Evolutionary conservation across 257 asterid genomes (phyloP), one percentile per base, ranked within the genome.

Genomic region (Solanum pimpinellifolium): DNA sequence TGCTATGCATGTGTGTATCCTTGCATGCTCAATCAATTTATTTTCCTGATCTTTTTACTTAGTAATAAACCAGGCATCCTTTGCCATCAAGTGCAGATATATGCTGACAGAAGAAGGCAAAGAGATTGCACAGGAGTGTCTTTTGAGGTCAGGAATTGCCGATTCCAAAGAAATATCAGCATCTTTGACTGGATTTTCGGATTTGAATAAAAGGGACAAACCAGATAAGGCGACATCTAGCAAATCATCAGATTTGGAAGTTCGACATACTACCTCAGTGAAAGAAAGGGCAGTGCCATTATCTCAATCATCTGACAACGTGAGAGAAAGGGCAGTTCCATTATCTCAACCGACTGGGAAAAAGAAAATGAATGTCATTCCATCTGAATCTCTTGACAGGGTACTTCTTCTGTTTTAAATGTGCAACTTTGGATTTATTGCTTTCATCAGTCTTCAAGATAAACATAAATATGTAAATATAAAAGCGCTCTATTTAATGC

Each of bases 101-200:
- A 97, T 97, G 99, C 91, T 97, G 92, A 93, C 99, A 4, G 98
- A 93, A 85, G 98, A 94, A 93, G 99, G 99, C 86, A 95, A 93
- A 90, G 95, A 93, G 89, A 93, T 90, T 59, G 99, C 99, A 18
- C 93, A 86, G 46, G 97, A 95, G 86, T 95, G 99, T 91, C 95
- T 95, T 44, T 87, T 42, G 59, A 96, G 99, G 91, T 97, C 99
- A 84, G 95, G 96, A 83, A 88, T 93, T 70, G 62, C 88, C 81
- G 93, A 88, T 83, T 81, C 90, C 74, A 87, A 44, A 87, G 91
- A 89, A 86, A 91, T 86, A 69, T 80, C 87, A 83, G 90, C 80
- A 62, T 86, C 85, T 81, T 73, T 76, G 86, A 86, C 20, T 3
- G 89, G 86, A 84, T 88, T 89, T 81, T 84, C 94, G 73, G 84